Base-by-base conservation (phyloP, 1,139 yeast genomes). In the Groenewaldozyma sp. region DNA sequence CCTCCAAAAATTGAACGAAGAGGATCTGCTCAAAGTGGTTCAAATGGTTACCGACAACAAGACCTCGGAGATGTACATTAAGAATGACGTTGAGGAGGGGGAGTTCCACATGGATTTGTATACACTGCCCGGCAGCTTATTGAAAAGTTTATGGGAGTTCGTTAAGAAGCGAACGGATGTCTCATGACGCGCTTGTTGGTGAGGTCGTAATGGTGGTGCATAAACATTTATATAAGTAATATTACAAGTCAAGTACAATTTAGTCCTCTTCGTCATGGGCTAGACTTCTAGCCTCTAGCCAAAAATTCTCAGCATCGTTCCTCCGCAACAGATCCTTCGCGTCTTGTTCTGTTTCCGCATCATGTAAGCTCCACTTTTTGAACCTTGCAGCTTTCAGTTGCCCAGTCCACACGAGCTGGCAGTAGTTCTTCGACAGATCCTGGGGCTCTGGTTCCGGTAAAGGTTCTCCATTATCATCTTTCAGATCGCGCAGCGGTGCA, bases 1-100 rank as follows among this genome's bases (percentile, higher is more conserved):
- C 2, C 72, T 91, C 53, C 84, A 94, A 43, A 83, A 84, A 62
- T 71, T 91, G 46, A 79, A 72, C 45, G 98, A 91, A 62, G 97
- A 91, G 59, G 97, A 91, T 60, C 71, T 91, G 54, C 76, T 91
- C 43, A 94, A 88, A 28, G 93, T 91, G 38, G 97, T 91, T 40
- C 97, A 91, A 63, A 88, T 91, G 96, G 94, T 91, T 28, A 87
- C 95, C 40, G 97, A 91, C 62, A 91, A 91, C 64, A 78, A 86
- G 62, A 87, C 97, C 14, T 79, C 84, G 36, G 97, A 91, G 43
- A 91, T 91, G 95, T 87, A 83, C 63, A 83, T 91, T 55, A 87
- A 88, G 60, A 91, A 91, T 63, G 95, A 91, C 58, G 88, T 84
- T 38, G 97, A 88, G 48, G 93, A 86, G 55, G 98, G 98, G 37